A percentile compares a stretch with the other conserved stretches of the same genome.
phyloP scores from a whole-genome alignment of 192 early-diverging fungal genomes.

The Mortierella alpina region DNA sequence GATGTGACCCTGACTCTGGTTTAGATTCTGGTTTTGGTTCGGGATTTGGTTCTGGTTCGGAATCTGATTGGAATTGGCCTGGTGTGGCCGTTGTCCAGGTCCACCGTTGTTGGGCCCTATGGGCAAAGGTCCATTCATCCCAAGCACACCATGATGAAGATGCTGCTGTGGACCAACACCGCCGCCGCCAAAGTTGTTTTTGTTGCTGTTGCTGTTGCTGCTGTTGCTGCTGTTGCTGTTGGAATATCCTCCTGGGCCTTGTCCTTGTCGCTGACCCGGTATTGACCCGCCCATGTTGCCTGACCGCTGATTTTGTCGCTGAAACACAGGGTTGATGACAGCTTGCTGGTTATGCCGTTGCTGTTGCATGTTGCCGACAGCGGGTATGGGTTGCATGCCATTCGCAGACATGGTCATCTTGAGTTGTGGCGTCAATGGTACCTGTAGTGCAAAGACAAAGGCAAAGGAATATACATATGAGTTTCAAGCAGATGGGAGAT shows the following conservation, averaged over 20 bases:
- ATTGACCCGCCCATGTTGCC: constrained; percentile 5
- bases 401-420: constrained; percentile 10
- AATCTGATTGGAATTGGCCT: background rate
- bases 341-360: constrained; percentile 21
- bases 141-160: too few relatives aligned
- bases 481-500: background rate
- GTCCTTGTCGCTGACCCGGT: background rate
- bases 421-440: constrained; percentile 2
- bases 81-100: background rate
- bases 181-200: background rate
- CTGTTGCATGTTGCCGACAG: constrained; percentile 14
- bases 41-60: constrained; percentile 3
- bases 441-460: background rate
- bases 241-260: constrained; percentile 6
- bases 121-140: too few relatives aligned
- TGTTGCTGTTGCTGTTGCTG: constrained; percentile 1
- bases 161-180: constrained; percentile 16
- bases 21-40: background rate
- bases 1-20: background rate
- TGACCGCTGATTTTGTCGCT: constrained; percentile 14
- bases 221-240: constrained; percentile 3
- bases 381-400: constrained; percentile 6
- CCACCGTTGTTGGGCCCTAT: too few relatives aligned
- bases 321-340: constrained; percentile 34
- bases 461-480: background rate